Base-by-base conservation (phyloP, 352 stramenopile genomes). In the Pilasporangium apinafurcum region DNA sequence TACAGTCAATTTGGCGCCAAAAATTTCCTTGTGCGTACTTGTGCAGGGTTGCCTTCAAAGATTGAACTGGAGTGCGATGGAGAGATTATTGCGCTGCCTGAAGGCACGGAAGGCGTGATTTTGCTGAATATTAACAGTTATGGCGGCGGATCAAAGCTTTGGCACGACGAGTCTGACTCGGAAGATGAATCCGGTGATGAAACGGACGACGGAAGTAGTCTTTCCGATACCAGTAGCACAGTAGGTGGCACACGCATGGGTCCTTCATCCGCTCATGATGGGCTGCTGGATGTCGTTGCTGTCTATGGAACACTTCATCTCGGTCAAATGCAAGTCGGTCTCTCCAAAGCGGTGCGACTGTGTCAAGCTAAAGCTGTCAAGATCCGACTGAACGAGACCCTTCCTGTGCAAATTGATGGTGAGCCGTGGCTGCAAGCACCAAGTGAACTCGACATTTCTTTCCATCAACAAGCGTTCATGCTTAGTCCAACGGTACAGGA, bases 291-390 rank as follows among this genome's bases (percentile, higher is more conserved):
- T 43, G 82, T 98, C 16, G 90, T 98, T 7, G 92, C 90, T 2
- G 80, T 97, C 39, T 95, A 95, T 38, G 90, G 91, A 39, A 92
- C 83, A 4, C 80, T 98, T 29, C 90, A 98, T 57, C 66, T 98
- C 3, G 93, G 93, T 8, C 91, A 98, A 59, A 96, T 98, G 64
- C 88, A 96, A 44, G 92, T 92, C 40, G 80, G 80, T 1, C 52
- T 92, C 13, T 90, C 77, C 22, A 86, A 86, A 42, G 80, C 80
- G 1, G 74, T 90, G 26, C 80, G 80, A 8, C 48, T 92, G 8
- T 87, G 80, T 27, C 80, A 92, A 34, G 70, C 70, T 10, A 86
- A 83, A 44, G 60, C 69, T 2, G 56, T 90, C 16, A 65, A 62
- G 32, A 53, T 92, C 29, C 56, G 50, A 0, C 32, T 90, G 35